These are phyloP conservation scores for Beauveria caledonica DNA, from an alignment of 2,329 filamentous ascomycete species.

Conservation along the genomic window DNA sequence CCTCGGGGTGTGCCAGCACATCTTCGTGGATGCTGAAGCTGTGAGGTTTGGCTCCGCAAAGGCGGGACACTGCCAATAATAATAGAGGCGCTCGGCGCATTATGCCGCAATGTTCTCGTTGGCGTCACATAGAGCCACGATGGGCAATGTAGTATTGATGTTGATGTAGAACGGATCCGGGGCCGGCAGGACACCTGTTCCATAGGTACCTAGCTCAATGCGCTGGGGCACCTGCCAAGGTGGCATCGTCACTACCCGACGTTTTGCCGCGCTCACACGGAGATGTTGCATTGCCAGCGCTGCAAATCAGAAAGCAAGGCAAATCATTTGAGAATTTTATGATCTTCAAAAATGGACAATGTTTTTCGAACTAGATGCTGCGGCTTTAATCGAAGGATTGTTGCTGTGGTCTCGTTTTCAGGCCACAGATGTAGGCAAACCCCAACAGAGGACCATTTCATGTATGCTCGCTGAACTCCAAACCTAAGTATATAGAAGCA, in stretches of 20 bases:
- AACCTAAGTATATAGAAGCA: not conserved
- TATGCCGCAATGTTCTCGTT: conserved; percentile 19
- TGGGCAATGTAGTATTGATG: conserved; percentile 2
- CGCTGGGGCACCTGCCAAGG: not conserved
- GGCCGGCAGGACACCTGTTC: conserved; percentile 5
- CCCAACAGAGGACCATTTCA: not conserved
- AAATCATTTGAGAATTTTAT: no score
- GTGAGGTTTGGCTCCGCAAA: conserved; percentile 40
- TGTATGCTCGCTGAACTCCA: not conserved
- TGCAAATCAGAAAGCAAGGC: no score
- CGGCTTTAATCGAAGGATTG: no score
- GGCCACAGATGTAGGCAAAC: not conserved
- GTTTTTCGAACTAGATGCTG: no score
- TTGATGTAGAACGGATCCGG: not conserved
- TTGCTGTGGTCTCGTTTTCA: not conserved
- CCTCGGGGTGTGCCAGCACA: conserved; percentile 77
- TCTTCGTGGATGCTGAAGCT: conserved; percentile 85
- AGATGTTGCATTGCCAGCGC: no score
- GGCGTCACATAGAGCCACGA: conserved; percentile 9
- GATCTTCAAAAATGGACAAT: no score
- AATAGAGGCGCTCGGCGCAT: conserved; percentile 45
- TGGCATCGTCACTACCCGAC: conserved; percentile 9
- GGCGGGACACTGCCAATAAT: conserved; percentile 36
- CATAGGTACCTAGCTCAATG: no score
- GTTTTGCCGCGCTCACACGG: conserved; percentile 7